These are phyloP conservation scores for Primulina huaijiensis DNA, from an alignment of 257 asterid species.

Conservation along the genomic window DNA sequence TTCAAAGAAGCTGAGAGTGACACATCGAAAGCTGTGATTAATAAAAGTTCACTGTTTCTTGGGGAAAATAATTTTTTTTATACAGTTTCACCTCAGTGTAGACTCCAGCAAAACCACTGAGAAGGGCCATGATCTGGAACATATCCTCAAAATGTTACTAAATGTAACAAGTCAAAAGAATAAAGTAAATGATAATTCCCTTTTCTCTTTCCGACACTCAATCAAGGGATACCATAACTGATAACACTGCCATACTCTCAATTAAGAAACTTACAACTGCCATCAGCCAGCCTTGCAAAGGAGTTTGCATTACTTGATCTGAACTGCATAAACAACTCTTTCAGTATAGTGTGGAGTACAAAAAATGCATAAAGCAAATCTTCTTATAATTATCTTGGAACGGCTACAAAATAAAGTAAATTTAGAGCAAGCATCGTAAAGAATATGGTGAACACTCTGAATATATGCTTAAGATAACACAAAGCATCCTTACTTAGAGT, in stretches of 20 bases:
- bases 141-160: slow-evolving; percentile 24
- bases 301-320: slow-evolving; percentile 86
- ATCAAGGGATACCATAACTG: not conserved
- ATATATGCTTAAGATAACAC: slow-evolving; percentile 14
- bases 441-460: slow-evolving; percentile 9
- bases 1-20: slow-evolving; percentile 11
- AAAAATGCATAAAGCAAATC: slow-evolving; percentile 12
- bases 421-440: slow-evolving; percentile 12
- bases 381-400: not conserved
- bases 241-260: slow-evolving; percentile 19
- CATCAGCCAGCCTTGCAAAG: slow-evolving; percentile 96
- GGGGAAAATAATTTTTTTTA: slow-evolving; percentile 7
- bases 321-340: slow-evolving; percentile 55
- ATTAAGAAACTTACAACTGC: slow-evolving; percentile 81
- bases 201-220: slow-evolving; percentile 13
- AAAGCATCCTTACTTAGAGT: slow-evolving; percentile 63
- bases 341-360: slow-evolving; percentile 2
- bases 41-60: not conserved
- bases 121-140: slow-evolving; percentile 95
- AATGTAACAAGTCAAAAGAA: not conserved
- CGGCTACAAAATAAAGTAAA: slow-evolving; percentile 10
- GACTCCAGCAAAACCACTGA: slow-evolving; percentile 99
- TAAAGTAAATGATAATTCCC: slow-evolving; percentile 12
- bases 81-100: slow-evolving; percentile 82
- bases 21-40: slow-evolving; percentile 15